Percentiles rank a stretch among this genome's conserved stretches.
phyloP scores from a whole-genome alignment of 768 basidiomycete species.

The Tephrocybe sp. region DNA sequence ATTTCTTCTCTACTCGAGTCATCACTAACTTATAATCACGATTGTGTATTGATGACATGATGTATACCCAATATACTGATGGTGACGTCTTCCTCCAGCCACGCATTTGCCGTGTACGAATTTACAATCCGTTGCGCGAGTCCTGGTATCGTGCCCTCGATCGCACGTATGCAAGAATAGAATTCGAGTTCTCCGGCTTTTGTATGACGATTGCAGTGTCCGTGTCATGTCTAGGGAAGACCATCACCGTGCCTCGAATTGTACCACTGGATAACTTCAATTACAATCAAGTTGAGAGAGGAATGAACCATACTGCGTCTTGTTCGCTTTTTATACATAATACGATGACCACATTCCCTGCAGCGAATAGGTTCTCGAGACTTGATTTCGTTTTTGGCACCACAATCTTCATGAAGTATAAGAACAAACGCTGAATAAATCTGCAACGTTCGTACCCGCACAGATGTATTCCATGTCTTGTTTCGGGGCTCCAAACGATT shows the following conservation, averaged over 20 bases:
- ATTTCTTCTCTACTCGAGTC: not conserved
- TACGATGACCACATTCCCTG: slow-evolving; percentile 94
- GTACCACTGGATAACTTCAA: slow-evolving; percentile 56
- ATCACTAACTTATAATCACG: not conserved
- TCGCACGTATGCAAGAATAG: no score
- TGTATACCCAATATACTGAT: not conserved
- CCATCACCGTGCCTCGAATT: slow-evolving; percentile 84
- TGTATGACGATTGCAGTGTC: no score
- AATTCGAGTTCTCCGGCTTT: no score
- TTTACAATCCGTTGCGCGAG: no score
- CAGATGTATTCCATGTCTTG: slow-evolving; percentile 85
- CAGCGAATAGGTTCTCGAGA: slow-evolving; percentile 93
- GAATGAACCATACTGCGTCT: slow-evolving; percentile 73
- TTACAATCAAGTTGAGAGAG: slow-evolving; percentile 1
- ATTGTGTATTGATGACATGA: not conserved
- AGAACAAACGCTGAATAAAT: not conserved
- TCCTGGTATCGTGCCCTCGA: no score
- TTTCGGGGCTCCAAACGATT: slow-evolving; percentile 36
- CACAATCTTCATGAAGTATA: slow-evolving; percentile 64
- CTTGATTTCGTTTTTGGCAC: slow-evolving; percentile 89
- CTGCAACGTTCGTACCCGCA: slow-evolving; percentile 54
- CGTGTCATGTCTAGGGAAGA: no score
- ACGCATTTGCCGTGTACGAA: no score
- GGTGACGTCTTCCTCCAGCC: no score
- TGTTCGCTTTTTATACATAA: slow-evolving; percentile 98